Conservation (phyloP, 176 grass and related monocot species). For the Oryza glaberrima region DNA sequence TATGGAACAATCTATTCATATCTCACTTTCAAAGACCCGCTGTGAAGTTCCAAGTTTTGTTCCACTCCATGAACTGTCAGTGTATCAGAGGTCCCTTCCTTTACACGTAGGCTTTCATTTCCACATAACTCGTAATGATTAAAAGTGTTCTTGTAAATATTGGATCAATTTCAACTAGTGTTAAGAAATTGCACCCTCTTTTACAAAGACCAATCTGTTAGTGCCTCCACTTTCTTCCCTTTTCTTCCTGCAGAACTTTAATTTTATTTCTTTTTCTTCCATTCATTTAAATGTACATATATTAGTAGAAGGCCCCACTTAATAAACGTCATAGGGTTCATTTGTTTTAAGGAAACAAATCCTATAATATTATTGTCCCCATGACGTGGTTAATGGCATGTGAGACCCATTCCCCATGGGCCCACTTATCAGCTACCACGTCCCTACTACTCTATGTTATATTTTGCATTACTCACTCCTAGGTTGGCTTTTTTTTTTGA, state of each 20-base stretch:
- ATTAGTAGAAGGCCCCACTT: not conserved
- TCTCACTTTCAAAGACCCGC: slow-evolving; percentile 28
- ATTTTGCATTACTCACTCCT: too few species aligned
- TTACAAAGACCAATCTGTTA: not conserved
- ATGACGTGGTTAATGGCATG: too few species aligned
- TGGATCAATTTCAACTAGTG: not conserved
- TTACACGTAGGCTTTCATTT: not conserved
- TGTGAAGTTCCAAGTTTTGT: slow-evolving; percentile 27
- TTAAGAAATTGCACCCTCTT: not conserved
- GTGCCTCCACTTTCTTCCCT: too few species aligned
- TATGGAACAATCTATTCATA: not conserved
- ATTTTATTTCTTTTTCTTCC: not conserved
- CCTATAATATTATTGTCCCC: too few species aligned
- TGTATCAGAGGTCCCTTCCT: slow-evolving; percentile 15
- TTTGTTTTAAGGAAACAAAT: too few species aligned
- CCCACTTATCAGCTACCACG: too few species aligned
- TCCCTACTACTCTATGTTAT: too few species aligned
- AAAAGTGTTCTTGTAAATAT: not conserved
- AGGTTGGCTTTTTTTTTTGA: too few species aligned
- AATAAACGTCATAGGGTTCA: too few species aligned
- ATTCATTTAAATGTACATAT: not conserved
- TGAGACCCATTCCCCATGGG: too few species aligned
- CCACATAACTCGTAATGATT: not conserved
- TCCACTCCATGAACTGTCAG: slow-evolving; percentile 19
- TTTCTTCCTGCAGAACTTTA: not conserved